A percentile compares a stretch with the other conserved stretches of the same genome.
phyloP scores from a whole-genome alignment of 2,329 filamentous ascomycete species.

The Cadophora malorum region DNA sequence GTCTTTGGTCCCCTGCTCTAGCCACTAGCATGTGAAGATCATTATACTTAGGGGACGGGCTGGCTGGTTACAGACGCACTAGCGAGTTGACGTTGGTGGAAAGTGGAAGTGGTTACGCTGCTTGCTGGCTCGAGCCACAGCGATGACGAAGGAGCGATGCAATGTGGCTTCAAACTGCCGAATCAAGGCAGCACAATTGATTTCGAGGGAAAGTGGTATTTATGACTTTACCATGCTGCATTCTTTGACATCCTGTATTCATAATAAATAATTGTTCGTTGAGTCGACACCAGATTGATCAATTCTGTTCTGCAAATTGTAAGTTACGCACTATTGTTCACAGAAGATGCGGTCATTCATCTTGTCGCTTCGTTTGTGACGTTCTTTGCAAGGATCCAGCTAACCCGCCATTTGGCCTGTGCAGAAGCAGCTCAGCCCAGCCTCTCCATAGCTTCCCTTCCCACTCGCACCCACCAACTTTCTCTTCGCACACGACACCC shows the following conservation, averaged over 20 bases:
- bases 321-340: background rate
- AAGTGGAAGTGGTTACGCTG: background rate
- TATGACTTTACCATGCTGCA: background rate
- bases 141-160: constrained; percentile 33
- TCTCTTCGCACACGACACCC: constrained; percentile 29
- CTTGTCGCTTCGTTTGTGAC: background rate
- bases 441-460: constrained; percentile 27
- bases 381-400: constrained; percentile 22
- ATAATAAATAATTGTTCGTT: background rate
- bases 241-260: background rate
- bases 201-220: background rate
- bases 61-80: too few species aligned
- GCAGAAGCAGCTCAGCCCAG: background rate
- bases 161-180: constrained; percentile 32
- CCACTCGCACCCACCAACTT: constrained; percentile 27
- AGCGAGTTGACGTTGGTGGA: constrained; percentile 5
- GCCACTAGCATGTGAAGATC: constrained; percentile 31
- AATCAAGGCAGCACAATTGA: constrained; percentile 31
- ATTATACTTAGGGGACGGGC: background rate
- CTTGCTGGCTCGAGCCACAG: constrained; percentile 23
- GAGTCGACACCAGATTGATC: background rate
- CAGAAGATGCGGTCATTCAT: background rate
- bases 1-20: constrained; percentile 13
- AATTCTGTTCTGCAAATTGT: background rate
- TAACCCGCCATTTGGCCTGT: constrained; percentile 16